These are phyloP conservation scores for Phaseolus coccineus DNA, from an alignment of 331 rosid species.

Conservation along the genomic window DNA sequence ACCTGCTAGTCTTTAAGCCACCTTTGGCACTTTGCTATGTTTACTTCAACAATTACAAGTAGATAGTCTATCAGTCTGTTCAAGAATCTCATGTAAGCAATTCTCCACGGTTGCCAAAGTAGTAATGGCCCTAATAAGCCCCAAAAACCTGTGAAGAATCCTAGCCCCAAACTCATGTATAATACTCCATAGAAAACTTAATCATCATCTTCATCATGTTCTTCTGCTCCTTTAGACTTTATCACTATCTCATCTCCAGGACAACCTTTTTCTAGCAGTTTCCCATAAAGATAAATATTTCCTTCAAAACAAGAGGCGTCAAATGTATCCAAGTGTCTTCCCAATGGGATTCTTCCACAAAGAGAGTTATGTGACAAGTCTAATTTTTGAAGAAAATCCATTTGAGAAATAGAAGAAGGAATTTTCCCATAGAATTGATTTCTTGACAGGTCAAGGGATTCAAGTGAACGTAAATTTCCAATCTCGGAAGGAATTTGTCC, in stretches of 20 bases:
- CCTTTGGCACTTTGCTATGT: background rate
- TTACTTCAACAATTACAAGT: background rate
- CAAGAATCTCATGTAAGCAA: conserved; percentile 3
- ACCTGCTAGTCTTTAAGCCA: background rate
- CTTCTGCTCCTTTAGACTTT: too few relatives aligned
- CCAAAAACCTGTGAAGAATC: conserved; percentile 46
- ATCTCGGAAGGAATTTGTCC: background rate
- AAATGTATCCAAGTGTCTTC: too few relatives aligned
- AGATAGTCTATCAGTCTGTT: conserved; percentile 11
- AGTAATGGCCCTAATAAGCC: conserved; percentile 29
- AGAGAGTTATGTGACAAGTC: conserved; percentile 16
- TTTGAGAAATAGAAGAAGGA: background rate
- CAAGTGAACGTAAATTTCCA: background rate
- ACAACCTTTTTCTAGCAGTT: too few relatives aligned
- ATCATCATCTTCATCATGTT: too few relatives aligned
- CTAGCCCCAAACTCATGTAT: conserved; percentile 32
- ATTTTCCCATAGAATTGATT: background rate
- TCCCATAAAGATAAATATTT: too few relatives aligned
- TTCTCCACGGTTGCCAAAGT: conserved; percentile 26
- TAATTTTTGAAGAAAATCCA: background rate
- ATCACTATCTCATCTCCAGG: too few relatives aligned
- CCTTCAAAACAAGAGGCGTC: too few relatives aligned
- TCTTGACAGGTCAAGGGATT: conserved; percentile 23
- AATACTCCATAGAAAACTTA: too few relatives aligned
- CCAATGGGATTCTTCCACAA: conserved; percentile 14